Base-by-base conservation (phyloP, 345 rosid genomes). In the Boechera divaricarpa region DNA sequence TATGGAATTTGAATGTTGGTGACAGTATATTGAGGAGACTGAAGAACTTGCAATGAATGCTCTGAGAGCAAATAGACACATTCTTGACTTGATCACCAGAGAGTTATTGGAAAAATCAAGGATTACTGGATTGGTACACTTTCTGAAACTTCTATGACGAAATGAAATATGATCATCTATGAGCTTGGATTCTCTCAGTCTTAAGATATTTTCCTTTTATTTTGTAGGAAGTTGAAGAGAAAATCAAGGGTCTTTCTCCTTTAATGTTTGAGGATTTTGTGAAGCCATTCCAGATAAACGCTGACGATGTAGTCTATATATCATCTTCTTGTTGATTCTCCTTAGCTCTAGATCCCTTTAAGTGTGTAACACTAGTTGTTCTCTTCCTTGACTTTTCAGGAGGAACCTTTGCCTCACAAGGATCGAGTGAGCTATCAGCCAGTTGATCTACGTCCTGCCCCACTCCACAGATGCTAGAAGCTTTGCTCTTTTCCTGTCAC, bases 1-100 rank as follows among this genome's bases (percentile, higher is more conserved):
- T 39, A 44, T 55, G 70, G 61, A 32, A 47, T 55, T 75, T 61
- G 21, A 67, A 74, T 85, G 76, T 69, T 76, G 80, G 74, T 85
- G 72, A 70, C 87, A 94, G 98, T 94, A 89, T 72, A 85, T 92
- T 73, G 97, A 90, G 67, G 97, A 92, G 82, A 88, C 98, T 3
- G 97, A 94, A 87, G 95, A 92, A 79, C 92, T 94, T 81, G 97
- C 98, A 10, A 81, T 92, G 86, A 82, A 85, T 72, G 97, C 93
- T 81, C 69, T 94, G 82, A 83, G 75, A 68, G 83, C 82, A 55
- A 94, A 94, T 80, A 85, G 84, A 71, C 88, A 84, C 69, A 83
- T 94, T 71, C 83, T 94, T 70, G 97, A 94, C 77, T 70, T 87
- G 56, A 84, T 94, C 78, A 85, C 91, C 1, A 78, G 81, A 63